Evolutionary conservation across 1,284 basidiomycete species (phyloP).

Genomic region (Cutaneotrichosporon mucoides): DNA sequence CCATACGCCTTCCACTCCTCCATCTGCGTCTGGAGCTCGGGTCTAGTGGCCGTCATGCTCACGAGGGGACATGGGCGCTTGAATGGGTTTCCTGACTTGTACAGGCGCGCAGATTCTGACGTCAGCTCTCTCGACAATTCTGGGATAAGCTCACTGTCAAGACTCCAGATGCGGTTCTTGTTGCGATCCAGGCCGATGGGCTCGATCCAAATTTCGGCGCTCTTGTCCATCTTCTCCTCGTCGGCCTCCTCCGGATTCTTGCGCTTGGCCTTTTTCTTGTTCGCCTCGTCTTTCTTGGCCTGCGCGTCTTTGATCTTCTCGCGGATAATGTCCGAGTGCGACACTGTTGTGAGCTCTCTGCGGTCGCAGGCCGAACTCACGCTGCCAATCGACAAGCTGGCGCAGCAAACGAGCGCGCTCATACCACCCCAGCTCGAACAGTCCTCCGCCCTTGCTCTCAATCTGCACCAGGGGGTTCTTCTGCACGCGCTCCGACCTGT

Average conservation of each 20-base stretch:
- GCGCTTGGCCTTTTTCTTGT: conserved; percentile 10
- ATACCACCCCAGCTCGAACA: conserved; percentile 44
- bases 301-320: conserved; percentile 31
- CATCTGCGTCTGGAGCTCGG: conserved; percentile 28
- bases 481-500: conserved; percentile 17
- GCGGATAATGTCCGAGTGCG: conserved; percentile 35
- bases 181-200: conserved; percentile 40
- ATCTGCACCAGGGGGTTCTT: conserved; percentile 36
- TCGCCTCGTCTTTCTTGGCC: conserved; percentile 8
- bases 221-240: conserved; percentile 7
- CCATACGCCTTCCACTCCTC: conserved; percentile 24
- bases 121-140: conserved; percentile 1
- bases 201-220: conserved; percentile 21
- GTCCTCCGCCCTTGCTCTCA: conserved; percentile 31
- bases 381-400: conserved; percentile 49
- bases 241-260: conserved; percentile 19
- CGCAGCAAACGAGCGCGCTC: conserved; percentile 40
- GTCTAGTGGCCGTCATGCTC: conserved; percentile 27
- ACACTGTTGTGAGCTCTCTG: conserved; percentile 24
- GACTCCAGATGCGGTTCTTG: conserved; percentile 43
- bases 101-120: conserved; percentile 40
- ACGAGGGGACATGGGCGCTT: conserved; percentile 45
- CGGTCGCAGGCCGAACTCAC: conserved; percentile 21
- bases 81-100: conserved; percentile 47
- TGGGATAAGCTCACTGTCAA: conserved; percentile 38